Evolutionary conservation across 2,329 filamentous ascomycete genomes (phyloP).

Genomic region (Raffaelea albimanens): DNA sequence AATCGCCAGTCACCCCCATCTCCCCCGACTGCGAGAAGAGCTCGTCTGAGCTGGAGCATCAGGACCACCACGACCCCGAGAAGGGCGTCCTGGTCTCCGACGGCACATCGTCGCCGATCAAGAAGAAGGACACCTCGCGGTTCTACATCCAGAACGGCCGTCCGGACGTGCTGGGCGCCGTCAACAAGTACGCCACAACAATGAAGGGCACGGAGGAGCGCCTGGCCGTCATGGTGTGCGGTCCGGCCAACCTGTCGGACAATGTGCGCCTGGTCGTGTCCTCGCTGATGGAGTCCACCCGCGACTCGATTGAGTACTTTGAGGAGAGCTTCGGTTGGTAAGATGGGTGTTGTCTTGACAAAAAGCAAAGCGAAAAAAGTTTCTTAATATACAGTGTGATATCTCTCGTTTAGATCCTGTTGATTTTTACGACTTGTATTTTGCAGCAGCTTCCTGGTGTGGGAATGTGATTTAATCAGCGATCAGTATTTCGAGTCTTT

Average conservation of each 20-base stretch:
- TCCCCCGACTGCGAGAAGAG: neutral
- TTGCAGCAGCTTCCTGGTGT: too few species aligned
- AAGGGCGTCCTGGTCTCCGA: neutral
- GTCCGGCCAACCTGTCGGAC: slow-evolving; percentile 10
- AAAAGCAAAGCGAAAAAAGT: too few species aligned
- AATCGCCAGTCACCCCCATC: too few species aligned
- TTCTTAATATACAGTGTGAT: too few species aligned
- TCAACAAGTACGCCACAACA: slow-evolving; percentile 2
- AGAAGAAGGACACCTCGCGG: neutral
- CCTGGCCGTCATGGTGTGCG: slow-evolving; percentile 13
- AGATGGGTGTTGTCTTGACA: too few species aligned
- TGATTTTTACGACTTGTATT: too few species aligned
- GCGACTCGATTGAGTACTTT: slow-evolving; percentile 11
- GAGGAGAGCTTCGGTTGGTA: slow-evolving; percentile 15
- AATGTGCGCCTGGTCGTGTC: slow-evolving; percentile 7
- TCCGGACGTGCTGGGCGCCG: slow-evolving; percentile 8
- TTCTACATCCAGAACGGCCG: slow-evolving; percentile 8
- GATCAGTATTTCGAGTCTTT: too few species aligned
- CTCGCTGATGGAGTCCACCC: slow-evolving; percentile 7
- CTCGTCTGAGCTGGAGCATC: neutral
- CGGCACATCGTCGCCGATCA: neutral
- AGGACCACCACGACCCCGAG: neutral
- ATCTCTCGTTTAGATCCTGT: too few species aligned
- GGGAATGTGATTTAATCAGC: too few species aligned
- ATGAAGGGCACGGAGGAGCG: slow-evolving; percentile 4